phyloP scores from a whole-genome alignment of 108 stramenopile species.

The Conticribra guillardii region DNA sequence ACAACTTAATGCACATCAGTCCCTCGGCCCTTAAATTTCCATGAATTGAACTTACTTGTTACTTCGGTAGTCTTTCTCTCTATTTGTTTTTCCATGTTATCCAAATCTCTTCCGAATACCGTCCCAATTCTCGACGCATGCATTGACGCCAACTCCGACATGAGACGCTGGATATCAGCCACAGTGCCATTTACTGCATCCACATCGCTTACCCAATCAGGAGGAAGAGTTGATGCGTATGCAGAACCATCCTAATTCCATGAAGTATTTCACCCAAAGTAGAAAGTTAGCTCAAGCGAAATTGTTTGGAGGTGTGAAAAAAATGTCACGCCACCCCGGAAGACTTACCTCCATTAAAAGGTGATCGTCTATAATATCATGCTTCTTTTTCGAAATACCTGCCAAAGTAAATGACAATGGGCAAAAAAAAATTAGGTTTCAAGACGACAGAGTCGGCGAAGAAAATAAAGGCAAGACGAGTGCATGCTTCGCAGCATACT shows the following conservation, averaged over 20 bases:
- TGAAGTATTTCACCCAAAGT: not conserved
- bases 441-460: not conserved
- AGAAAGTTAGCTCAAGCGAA: not conserved
- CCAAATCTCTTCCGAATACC: conserved; percentile 88
- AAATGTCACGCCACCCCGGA: conserved; percentile 50
- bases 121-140: conserved; percentile 92
- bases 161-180: conserved; percentile 78
- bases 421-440: not conserved
- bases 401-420: not conserved
- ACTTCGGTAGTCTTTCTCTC: conserved; percentile 86
- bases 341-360: conserved; percentile 62
- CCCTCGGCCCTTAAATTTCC: too few relatives aligned
- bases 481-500: too few relatives aligned
- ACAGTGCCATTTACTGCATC: conserved; percentile 79
- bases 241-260: conserved; percentile 4
- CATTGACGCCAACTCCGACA: conserved; percentile 84
- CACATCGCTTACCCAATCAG: conserved; percentile 85
- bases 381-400: conserved; percentile 44
- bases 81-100: conserved; percentile 89
- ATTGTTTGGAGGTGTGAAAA: conserved; percentile 1
- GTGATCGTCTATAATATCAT: conserved; percentile 36
- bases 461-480: not conserved
- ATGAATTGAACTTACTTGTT: conserved; percentile 37
- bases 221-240: conserved; percentile 63
- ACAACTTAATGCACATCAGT: not conserved